Conservation (phyloP, 257 asterid species). For the Solanum etuberosum region DNA sequence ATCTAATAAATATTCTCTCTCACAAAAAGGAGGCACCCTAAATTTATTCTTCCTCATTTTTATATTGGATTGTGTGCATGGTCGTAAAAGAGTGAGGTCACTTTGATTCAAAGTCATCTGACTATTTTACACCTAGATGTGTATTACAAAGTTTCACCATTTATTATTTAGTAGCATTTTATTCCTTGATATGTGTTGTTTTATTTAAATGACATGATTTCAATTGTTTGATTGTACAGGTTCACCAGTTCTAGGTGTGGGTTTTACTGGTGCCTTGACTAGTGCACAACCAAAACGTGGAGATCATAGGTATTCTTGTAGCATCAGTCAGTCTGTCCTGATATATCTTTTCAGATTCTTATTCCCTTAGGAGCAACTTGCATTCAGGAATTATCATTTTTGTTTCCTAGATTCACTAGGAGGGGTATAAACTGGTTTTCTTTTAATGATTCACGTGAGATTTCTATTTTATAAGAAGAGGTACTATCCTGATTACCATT, state of each 20-base stretch:
- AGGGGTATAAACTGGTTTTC: not conserved
- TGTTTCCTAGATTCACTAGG: not conserved
- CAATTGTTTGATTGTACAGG: slow-evolving; percentile 27
- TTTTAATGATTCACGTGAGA: not conserved
- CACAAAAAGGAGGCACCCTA: not conserved
- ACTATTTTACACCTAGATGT: not conserved
- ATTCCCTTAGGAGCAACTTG: not conserved
- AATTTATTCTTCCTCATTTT: not conserved
- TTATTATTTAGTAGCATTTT: not conserved
- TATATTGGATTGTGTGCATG: not conserved
- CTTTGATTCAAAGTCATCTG: not conserved
- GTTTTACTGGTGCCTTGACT: slow-evolving; percentile 80
- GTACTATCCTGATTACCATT: not conserved
- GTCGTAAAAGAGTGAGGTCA: not conserved
- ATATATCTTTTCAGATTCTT: not conserved
- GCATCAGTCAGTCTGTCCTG: not conserved
- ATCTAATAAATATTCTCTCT: not conserved
- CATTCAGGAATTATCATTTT: not conserved
- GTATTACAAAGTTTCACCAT: not conserved
- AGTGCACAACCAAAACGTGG: slow-evolving; percentile 72
- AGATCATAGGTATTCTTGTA: slow-evolving; percentile 60
- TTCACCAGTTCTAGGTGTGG: slow-evolving; percentile 73
- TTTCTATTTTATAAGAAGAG: not conserved
- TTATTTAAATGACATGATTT: slow-evolving; percentile 1
- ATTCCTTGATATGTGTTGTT: not conserved